These are phyloP conservation scores for Aspergillus steynii DNA, from an alignment of 495 filamentous ascomycete genomes.

Conservation along the genomic window DNA sequence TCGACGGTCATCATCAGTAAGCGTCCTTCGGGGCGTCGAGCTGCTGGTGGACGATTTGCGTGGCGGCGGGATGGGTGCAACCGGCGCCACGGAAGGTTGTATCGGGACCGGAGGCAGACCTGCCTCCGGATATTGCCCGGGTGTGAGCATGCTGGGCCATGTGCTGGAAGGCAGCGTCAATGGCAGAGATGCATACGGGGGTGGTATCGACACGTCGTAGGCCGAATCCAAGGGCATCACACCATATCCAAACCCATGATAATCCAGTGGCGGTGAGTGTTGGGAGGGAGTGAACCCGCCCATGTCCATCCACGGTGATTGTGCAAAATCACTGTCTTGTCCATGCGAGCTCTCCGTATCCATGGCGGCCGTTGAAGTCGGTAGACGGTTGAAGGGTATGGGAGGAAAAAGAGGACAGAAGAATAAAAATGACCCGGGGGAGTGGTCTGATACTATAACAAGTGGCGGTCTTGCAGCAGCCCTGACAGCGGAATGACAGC, in stretches of 20 bases:
- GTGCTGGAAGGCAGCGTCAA: conserved; percentile 66
- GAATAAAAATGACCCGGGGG: background rate
- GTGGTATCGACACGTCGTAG: conserved; percentile 48
- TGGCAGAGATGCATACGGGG: conserved; percentile 53
- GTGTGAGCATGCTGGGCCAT: conserved; percentile 71
- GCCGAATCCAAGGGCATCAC: conserved; percentile 41
- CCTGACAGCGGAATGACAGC: background rate
- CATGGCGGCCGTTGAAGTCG: conserved; percentile 26
- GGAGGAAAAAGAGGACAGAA: conserved; percentile 15
- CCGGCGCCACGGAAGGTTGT: conserved; percentile 52
- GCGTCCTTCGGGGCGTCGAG: conserved; percentile 77
- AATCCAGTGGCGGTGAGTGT: conserved; percentile 47
- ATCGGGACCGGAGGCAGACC: conserved; percentile 52
- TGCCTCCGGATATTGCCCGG: conserved; percentile 29
- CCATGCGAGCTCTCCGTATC: conserved; percentile 47
- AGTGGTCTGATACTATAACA: conserved; percentile 4
- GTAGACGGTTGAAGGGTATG: conserved; percentile 23
- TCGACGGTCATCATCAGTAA: conserved; percentile 89
- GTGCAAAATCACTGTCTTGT: conserved; percentile 48
- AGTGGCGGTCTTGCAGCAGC: background rate
- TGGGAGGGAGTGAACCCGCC: conserved; percentile 45
- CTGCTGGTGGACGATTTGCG: conserved; percentile 54
- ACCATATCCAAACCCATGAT: conserved; percentile 44
- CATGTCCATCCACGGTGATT: conserved; percentile 55
- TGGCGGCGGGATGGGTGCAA: conserved; percentile 47